Percentiles rank a stretch among this genome's conserved stretches.
These are phyloP conservation scores for Pichia terricola DNA, from an alignment of 1,139 yeast genomes.

Conservation along the genomic window DNA sequence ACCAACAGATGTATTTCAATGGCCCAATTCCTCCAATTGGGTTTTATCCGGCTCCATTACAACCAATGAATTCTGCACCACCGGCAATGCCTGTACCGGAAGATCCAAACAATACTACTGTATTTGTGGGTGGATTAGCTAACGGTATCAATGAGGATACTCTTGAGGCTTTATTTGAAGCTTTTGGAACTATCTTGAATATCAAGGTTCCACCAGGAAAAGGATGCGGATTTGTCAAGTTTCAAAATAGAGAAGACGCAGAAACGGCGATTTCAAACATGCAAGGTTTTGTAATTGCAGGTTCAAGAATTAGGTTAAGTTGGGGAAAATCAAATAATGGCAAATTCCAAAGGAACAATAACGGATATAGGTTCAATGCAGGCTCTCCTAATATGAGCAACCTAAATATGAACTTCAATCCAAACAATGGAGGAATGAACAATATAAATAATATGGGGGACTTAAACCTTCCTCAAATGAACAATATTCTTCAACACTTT, in stretches of 20 bases:
- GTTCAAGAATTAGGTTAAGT: conserved; percentile 72
- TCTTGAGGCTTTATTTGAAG: conserved; percentile 61
- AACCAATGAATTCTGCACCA: too few relatives aligned
- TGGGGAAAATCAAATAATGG: conserved; percentile 69
- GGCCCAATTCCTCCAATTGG: conserved; percentile 19
- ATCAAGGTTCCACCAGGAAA: conserved; percentile 88
- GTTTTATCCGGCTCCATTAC: too few relatives aligned
- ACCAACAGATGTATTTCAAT: conserved; percentile 4
- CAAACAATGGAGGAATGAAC: neutral
- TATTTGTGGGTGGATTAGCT: conserved; percentile 87
- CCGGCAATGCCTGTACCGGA: too few relatives aligned
- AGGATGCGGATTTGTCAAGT: conserved; percentile 91
- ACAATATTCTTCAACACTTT: conserved; percentile 16
- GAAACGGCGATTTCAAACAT: conserved; percentile 83
- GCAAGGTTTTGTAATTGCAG: conserved; percentile 90
- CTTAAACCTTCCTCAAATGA: conserved; percentile 15
- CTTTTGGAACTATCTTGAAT: conserved; percentile 77
- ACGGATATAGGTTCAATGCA: neutral
- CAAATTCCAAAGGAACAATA: conserved; percentile 1
- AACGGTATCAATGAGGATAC: conserved; percentile 70
- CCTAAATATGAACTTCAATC: neutral
- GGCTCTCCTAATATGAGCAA: neutral
- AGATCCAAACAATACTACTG: conserved; percentile 83
- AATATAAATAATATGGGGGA: neutral
- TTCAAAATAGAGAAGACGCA: conserved; percentile 68